phyloP scores from a whole-genome alignment of 2,329 filamentous ascomycete species.

The Fusarium tanahbumbuense region DNA sequence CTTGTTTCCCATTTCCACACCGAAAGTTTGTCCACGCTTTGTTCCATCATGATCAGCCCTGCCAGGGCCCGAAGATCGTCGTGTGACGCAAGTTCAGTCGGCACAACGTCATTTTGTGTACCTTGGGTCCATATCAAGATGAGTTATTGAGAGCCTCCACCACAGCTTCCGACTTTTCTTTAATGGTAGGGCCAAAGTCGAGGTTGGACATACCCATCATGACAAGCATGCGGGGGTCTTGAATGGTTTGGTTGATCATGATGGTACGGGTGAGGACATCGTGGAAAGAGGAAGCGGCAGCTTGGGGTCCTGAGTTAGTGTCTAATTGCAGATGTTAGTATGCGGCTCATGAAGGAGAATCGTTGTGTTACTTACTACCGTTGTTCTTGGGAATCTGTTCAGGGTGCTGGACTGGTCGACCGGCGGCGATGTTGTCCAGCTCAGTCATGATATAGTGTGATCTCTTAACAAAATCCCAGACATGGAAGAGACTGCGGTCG shows the following conservation, averaged over 20 bases:
- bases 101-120: slow-evolving; percentile 23
- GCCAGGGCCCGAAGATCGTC: slow-evolving; percentile 6
- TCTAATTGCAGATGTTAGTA: slow-evolving; percentile 21
- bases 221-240: slow-evolving; percentile 46
- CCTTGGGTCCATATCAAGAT: neutral
- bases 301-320: slow-evolving; percentile 31
- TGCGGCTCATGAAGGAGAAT: neutral
- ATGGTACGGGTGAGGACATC: slow-evolving; percentile 49
- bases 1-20: neutral
- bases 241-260: slow-evolving; percentile 50
- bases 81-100: slow-evolving; percentile 15
- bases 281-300: slow-evolving; percentile 44
- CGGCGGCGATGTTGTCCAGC: slow-evolving; percentile 54
- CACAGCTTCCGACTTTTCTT: slow-evolving; percentile 45
- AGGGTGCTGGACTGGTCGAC: slow-evolving; percentile 49
- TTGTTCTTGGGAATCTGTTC: slow-evolving; percentile 51
- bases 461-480: slow-evolving; percentile 57
- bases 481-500: slow-evolving; percentile 51
- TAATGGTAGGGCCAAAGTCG: slow-evolving; percentile 48
- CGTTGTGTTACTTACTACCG: slow-evolving; percentile 39
- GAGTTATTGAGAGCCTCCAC: slow-evolving; percentile 29
- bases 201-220: slow-evolving; percentile 50
- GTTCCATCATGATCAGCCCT: slow-evolving; percentile 12
- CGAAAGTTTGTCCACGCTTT: slow-evolving; percentile 4
- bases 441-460: slow-evolving; percentile 57